phyloP scores from a whole-genome alignment of 2,329 filamentous ascomycete species.

The Pleomassaria siparia region DNA sequence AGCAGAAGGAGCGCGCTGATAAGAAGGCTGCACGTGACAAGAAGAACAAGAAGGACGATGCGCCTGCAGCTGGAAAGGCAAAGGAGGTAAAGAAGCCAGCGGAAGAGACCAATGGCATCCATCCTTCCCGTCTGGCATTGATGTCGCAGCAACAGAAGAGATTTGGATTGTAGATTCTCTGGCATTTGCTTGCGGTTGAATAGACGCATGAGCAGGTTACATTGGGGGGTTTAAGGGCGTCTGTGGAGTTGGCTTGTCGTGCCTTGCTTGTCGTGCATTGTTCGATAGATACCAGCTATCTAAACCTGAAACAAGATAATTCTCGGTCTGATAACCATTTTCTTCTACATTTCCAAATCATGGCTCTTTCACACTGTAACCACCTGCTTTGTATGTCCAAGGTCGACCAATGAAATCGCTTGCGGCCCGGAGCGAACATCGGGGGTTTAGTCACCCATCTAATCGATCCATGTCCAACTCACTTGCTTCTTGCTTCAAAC shows the following conservation, averaged over 20 bases:
- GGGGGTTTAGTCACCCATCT: conserved; percentile 11
- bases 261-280: too few relatives aligned
- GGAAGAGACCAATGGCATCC: conserved; percentile 34
- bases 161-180: neutral
- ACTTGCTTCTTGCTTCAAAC: neutral
- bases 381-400: too few relatives aligned
- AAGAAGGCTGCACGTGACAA: conserved; percentile 38
- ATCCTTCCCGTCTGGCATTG: conserved; percentile 42
- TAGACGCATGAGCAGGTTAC: neutral
- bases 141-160: conserved; percentile 18
- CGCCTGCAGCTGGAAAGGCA: conserved; percentile 8
- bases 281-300: too few relatives aligned
- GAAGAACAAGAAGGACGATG: conserved; percentile 17
- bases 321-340: too few relatives aligned
- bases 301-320: neutral
- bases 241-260: too few relatives aligned
- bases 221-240: too few relatives aligned
- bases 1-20: conserved; percentile 43
- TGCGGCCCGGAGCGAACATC: conserved; percentile 14
- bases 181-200: neutral
- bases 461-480: neutral
- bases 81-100: conserved; percentile 17
- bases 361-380: neutral
- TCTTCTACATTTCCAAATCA: neutral
- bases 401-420: conserved; percentile 7